Conservation (phyloP, 352 stramenopile genomes). For the Phytophthora nicotianae region DNA sequence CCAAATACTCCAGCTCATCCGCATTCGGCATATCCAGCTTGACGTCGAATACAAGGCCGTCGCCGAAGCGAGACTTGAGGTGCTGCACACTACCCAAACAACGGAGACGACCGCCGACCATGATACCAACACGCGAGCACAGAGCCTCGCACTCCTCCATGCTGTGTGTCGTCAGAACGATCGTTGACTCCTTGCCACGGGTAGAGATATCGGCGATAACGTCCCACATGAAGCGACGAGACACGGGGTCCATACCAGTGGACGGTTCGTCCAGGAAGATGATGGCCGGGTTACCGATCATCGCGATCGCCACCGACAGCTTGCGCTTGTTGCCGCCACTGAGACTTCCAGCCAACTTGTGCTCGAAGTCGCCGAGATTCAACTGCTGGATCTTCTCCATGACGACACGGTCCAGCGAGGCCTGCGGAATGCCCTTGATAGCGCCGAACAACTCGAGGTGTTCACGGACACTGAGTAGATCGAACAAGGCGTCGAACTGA, state of each 20-base stretch:
- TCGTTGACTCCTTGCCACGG: slow-evolving; percentile 66
- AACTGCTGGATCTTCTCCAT: slow-evolving; percentile 66
- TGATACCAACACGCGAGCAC: slow-evolving; percentile 94
- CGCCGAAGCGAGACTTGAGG: slow-evolving; percentile 95
- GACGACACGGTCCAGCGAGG: slow-evolving; percentile 9
- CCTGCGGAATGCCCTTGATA: slow-evolving; percentile 77
- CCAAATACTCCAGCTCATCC: slow-evolving; percentile 32
- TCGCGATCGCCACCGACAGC: slow-evolving; percentile 92
- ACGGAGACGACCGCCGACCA: slow-evolving; percentile 77
- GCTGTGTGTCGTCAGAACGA: slow-evolving; percentile 95
- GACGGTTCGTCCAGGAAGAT: slow-evolving; percentile 93
- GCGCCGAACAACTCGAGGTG: slow-evolving; percentile 85
- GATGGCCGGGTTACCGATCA: slow-evolving; percentile 92
- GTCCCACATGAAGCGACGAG: slow-evolving; percentile 96
- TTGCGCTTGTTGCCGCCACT: slow-evolving; percentile 93
- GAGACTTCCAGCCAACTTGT: slow-evolving; percentile 77
- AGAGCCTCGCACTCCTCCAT: slow-evolving; percentile 96
- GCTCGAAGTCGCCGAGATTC: slow-evolving; percentile 70
- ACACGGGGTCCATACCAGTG: slow-evolving; percentile 95
- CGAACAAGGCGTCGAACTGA: slow-evolving; percentile 86
- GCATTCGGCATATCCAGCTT: slow-evolving; percentile 48
- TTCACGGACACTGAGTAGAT: slow-evolving; percentile 78
- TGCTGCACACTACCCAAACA: slow-evolving; percentile 92
- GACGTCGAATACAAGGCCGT: slow-evolving; percentile 92
- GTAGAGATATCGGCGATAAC: slow-evolving; percentile 87